Percentiles rank a stretch among this genome's conserved stretches.
These are phyloP conservation scores for Immersiella caudata DNA, from an alignment of 495 filamentous ascomycete species.

Conservation along the genomic window DNA sequence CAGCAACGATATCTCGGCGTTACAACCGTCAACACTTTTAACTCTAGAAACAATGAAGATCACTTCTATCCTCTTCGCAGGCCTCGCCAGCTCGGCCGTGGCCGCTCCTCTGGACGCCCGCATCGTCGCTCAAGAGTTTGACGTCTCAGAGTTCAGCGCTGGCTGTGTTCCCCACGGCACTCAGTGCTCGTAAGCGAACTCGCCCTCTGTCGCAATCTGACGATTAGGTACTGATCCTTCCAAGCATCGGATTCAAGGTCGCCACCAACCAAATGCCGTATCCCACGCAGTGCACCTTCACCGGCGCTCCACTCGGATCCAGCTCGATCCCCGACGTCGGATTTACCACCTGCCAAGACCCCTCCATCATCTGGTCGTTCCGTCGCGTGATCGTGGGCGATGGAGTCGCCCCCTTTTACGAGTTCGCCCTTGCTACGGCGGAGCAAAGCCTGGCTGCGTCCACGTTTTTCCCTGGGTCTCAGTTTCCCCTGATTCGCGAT, in stretches of 20 bases:
- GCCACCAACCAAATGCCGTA: slow-evolving; percentile 32
- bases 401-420: slow-evolving; percentile 20
- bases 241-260: slow-evolving; percentile 27
- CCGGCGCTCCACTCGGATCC: slow-evolving; percentile 17
- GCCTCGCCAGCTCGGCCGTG: slow-evolving; percentile 21
- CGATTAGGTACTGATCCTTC: background rate
- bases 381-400: slow-evolving; percentile 15
- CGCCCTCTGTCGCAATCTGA: too few species aligned
- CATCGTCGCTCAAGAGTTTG: slow-evolving; percentile 30
- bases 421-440: slow-evolving; percentile 25
- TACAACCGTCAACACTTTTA: background rate
- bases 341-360: slow-evolving; percentile 27
- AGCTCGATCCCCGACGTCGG: slow-evolving; percentile 26
- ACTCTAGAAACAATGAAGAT: slow-evolving; percentile 24
- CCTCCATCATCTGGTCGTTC: slow-evolving; percentile 29
- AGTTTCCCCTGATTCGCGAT: slow-evolving; percentile 24
- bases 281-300: slow-evolving; percentile 26
- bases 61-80: slow-evolving; percentile 14
- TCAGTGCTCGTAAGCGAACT: slow-evolving; percentile 32
- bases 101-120: slow-evolving; percentile 29
- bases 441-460: slow-evolving; percentile 26
- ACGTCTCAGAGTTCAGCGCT: slow-evolving; percentile 33
- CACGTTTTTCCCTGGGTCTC: slow-evolving; percentile 23
- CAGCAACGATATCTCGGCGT: too few species aligned
- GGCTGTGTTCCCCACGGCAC: slow-evolving; percentile 38